phyloP scores from a whole-genome alignment of 352 stramenopile genomes.

The Phytophthora aleatoria region DNA sequence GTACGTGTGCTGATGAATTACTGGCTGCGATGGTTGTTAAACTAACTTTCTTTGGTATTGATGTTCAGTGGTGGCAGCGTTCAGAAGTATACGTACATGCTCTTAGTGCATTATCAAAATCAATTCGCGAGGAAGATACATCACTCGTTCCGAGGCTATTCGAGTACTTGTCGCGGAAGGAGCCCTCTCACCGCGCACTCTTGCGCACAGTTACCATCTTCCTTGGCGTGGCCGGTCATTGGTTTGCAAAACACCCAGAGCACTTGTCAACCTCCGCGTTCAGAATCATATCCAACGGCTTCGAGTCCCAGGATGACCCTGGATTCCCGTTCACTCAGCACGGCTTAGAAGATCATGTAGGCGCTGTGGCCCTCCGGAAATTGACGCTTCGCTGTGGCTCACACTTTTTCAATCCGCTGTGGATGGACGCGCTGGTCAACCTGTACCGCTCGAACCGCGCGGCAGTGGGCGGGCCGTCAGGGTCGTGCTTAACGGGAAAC shows the following conservation, averaged over 20 bases:
- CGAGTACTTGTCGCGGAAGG: conserved; percentile 69
- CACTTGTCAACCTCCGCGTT: conserved; percentile 66
- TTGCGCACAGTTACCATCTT: conserved; percentile 72
- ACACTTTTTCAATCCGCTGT: conserved; percentile 68
- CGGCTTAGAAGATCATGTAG: conserved; percentile 66
- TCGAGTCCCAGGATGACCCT: conserved; percentile 49
- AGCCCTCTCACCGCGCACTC: conserved; percentile 63
- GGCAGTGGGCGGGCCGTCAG: conserved; percentile 23
- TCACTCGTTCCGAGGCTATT: conserved; percentile 76
- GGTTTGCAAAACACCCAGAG: conserved; percentile 72
- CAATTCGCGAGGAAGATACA: conserved; percentile 77
- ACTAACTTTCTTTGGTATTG: conserved; percentile 18
- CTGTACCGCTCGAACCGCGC: conserved; percentile 59
- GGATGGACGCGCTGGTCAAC: conserved; percentile 73
- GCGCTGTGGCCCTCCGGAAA: conserved; percentile 72
- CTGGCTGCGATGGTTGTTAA: conserved; percentile 1
- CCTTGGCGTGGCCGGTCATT: conserved; percentile 69
- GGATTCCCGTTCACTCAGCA: conserved; percentile 52
- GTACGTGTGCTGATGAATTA: conserved; percentile 31
- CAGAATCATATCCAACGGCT: conserved; percentile 72
- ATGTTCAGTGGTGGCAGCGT: conserved; percentile 66
- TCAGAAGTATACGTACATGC: conserved; percentile 87
- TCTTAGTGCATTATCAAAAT: conserved; percentile 83
- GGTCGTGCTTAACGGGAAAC: conserved; percentile 38
- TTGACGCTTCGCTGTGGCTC: conserved; percentile 64